phyloP scores from a whole-genome alignment of 495 filamentous ascomycete species.

The Penicillium daleae region DNA sequence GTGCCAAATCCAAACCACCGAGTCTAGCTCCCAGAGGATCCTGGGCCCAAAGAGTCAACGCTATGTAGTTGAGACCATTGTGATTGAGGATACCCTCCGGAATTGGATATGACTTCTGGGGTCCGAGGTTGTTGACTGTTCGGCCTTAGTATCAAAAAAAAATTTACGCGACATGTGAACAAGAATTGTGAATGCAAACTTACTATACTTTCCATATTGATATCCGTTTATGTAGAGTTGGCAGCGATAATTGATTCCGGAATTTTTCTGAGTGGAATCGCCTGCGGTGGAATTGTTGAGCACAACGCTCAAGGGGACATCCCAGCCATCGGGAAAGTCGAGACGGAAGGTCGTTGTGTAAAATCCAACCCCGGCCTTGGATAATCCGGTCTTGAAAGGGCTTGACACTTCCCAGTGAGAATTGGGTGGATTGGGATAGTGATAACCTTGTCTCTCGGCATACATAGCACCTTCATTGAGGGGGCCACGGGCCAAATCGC shows the following conservation, averaged over 20 bases:
- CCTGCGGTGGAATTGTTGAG: constrained; percentile 40
- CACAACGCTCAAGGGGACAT: constrained; percentile 60
- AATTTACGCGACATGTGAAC: too few species aligned
- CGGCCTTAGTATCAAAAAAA: not conserved
- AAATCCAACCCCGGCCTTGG: constrained; percentile 57
- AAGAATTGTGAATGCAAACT: constrained; percentile 9
- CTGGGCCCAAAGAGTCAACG: constrained; percentile 61
- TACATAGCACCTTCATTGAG: constrained; percentile 72
- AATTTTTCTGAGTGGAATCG: constrained; percentile 16
- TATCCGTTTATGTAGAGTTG: constrained; percentile 71
- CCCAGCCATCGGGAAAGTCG: constrained; percentile 53
- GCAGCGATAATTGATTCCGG: constrained; percentile 47
- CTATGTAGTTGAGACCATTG: constrained; percentile 58
- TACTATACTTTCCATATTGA: constrained; percentile 66
- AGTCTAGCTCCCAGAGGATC: constrained; percentile 30
- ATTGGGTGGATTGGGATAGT: constrained; percentile 60
- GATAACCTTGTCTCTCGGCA: constrained; percentile 66
- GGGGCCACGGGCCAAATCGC: constrained; percentile 63
- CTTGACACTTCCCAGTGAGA: constrained; percentile 37
- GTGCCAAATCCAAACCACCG: constrained; percentile 11
- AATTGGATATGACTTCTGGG: constrained; percentile 64
- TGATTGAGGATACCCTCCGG: constrained; percentile 68
- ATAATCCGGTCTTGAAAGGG: constrained; percentile 51
- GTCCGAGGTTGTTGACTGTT: constrained; percentile 58
- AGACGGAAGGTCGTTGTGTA: constrained; percentile 60